Conservation (phyloP, 345 rosid genomes). For the Clarkia xantiana region DNA sequence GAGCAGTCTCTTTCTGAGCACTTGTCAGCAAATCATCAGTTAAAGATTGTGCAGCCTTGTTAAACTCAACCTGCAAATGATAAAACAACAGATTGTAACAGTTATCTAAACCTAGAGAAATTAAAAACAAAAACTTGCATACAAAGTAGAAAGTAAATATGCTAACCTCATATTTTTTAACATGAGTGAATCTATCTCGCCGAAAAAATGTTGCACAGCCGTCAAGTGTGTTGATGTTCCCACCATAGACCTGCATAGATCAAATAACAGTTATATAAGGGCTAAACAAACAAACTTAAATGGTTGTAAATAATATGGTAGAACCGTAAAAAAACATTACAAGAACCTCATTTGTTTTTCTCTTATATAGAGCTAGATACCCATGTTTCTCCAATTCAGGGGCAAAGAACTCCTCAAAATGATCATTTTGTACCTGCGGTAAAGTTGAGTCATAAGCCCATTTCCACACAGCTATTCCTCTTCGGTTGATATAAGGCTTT, state of each 20-base stretch:
- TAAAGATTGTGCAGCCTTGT: conserved; percentile 96
- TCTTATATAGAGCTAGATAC: conserved; percentile 75
- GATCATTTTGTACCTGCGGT: conserved; percentile 86
- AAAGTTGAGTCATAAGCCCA: not conserved
- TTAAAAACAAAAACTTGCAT: conserved; percentile 4
- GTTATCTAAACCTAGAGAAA: conserved; percentile 4
- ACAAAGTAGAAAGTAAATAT: not conserved
- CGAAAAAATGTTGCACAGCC: conserved; percentile 97
- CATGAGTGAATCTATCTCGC: conserved; percentile 90
- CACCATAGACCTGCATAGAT: conserved; percentile 50
- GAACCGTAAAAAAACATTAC: not conserved
- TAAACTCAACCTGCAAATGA: conserved; percentile 77
- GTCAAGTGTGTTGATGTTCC: conserved; percentile 47
- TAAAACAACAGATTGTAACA: not conserved
- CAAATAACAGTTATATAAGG: not conserved
- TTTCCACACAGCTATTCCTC: not conserved
- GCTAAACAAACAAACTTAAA: not conserved
- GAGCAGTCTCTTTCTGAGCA: conserved; percentile 76
- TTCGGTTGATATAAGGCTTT: no score
- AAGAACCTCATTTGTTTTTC: conserved; percentile 80
- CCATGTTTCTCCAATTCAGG: conserved; percentile 98
- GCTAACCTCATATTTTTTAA: conserved; percentile 87
- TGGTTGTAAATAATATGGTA: not conserved
- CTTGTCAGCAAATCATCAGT: conserved; percentile 75
- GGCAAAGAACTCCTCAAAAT: conserved; percentile 73